A percentile compares a stretch with the other conserved stretches of the same genome.
Conservation (phyloP, 1,284 basidiomycete species). For the Ceratobasidium sp. region DNA sequence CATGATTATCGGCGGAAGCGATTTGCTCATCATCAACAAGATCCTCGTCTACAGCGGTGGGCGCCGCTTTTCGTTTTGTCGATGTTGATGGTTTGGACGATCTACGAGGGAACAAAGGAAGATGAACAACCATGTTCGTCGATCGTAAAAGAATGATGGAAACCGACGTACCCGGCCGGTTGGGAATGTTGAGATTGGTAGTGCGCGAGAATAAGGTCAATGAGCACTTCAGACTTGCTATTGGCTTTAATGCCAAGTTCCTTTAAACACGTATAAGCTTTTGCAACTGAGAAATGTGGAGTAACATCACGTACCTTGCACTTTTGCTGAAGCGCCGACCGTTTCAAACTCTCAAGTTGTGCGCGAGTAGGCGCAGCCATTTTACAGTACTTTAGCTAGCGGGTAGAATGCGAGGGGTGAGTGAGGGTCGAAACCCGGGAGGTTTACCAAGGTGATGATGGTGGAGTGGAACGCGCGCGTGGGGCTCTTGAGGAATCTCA, state of each 20-base stretch:
- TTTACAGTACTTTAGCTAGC: not conserved
- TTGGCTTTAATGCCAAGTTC: constrained; percentile 43
- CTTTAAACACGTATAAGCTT: constrained; percentile 5
- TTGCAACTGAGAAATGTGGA: not conserved
- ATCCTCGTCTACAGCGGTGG: not conserved
- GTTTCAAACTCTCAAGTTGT: constrained; percentile 35
- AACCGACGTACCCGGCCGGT: constrained; percentile 13
- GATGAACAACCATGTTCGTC: not conserved
- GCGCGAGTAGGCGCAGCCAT: constrained; percentile 28
- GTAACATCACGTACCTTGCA: constrained; percentile 30
- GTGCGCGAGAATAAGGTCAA: constrained; percentile 15
- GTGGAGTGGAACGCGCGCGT: constrained; percentile 15
- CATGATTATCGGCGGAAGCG: constrained; percentile 14
- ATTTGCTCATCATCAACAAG: constrained; percentile 16
- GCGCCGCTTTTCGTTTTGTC: constrained; percentile 33
- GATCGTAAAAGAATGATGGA: not conserved
- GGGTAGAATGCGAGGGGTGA: not conserved
- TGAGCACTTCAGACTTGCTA: constrained; percentile 35
- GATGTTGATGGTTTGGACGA: constrained; percentile 30
- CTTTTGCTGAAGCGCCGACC: constrained; percentile 30
- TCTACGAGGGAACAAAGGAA: not conserved
- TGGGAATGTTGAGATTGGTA: not conserved
- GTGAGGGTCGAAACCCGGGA: not conserved
- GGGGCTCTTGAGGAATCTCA: not conserved
- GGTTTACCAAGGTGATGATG: constrained; percentile 6